These are phyloP conservation scores for Tetrahymena elliotti DNA, from an alignment of 73 alveolate species.

Conservation along the genomic window DNA sequence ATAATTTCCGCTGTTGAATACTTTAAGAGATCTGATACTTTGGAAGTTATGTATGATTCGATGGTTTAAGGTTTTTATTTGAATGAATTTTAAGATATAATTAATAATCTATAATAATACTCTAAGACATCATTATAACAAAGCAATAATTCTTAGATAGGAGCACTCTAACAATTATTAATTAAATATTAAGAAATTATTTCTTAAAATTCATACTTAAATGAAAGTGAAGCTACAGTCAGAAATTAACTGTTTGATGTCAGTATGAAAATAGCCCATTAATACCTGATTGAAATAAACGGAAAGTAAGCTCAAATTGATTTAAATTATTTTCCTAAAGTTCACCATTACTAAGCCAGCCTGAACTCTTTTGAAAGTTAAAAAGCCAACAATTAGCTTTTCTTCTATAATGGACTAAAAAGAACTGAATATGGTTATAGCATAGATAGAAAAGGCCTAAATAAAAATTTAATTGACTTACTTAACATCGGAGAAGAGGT, in stretches of 20 bases:
- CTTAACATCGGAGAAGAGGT: neutral
- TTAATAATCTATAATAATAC: neutral
- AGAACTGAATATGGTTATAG: neutral
- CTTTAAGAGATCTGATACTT: neutral
- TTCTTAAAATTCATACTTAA: neutral
- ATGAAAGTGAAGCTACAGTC: neutral
- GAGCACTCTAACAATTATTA: neutral
- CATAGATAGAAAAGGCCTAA: neutral
- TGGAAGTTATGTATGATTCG: neutral
- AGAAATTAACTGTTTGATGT: neutral
- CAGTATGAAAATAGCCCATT: neutral
- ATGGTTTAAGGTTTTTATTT: neutral
- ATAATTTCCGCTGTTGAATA: neutral
- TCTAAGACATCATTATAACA: neutral
- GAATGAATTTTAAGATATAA: neutral
- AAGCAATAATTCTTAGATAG: neutral
- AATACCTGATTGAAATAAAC: neutral
- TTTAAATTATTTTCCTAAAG: neutral
- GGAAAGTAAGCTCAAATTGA: neutral
- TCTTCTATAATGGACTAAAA: neutral
- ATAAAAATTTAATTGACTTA: neutral
- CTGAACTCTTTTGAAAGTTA: neutral
- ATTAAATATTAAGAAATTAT: neutral
- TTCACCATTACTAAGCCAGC: neutral
- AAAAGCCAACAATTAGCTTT: neutral